A percentile compares a stretch with the other conserved stretches of the same genome.
Evolutionary conservation across 202 grass and related monocot genomes (phyloP).

Genomic region (Bolboschoenoplectus hybrid): DNA sequence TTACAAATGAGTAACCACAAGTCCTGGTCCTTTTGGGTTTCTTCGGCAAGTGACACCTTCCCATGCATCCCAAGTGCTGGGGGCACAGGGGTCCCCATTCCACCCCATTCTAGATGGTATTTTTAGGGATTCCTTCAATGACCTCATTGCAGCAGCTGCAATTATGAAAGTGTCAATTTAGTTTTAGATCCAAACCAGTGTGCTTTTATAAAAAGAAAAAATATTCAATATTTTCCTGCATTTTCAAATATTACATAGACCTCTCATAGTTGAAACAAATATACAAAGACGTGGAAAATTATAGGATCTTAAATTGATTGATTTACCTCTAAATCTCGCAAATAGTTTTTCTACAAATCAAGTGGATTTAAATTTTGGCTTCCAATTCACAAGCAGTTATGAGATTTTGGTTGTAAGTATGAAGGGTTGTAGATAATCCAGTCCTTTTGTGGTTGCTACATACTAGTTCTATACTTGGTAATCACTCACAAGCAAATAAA

Average conservation of each 20-base stretch:
- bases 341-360: neutral
- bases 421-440: neutral
- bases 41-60: slow-evolving; percentile 91
- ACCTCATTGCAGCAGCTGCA: slow-evolving; percentile 79
- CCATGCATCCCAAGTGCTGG: slow-evolving; percentile 88
- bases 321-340: neutral
- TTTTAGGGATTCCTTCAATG: slow-evolving; percentile 75
- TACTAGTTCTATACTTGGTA: neutral
- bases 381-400: slow-evolving; percentile 1
- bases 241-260: neutral
- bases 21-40: slow-evolving; percentile 51
- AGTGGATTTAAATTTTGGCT: neutral
- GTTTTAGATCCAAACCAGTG: neutral
- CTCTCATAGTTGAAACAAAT: neutral
- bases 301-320: neutral
- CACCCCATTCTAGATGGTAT: slow-evolving; percentile 96
- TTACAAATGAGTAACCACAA: slow-evolving; percentile 89
- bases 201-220: neutral
- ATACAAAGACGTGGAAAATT: neutral
- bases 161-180: slow-evolving; percentile 29
- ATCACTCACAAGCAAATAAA: neutral
- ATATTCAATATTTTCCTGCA: neutral
- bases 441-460: neutral
- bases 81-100: slow-evolving; percentile 93
- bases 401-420: slow-evolving; percentile 10